Percentiles rank a stretch among this genome's conserved stretches.
Conservation (phyloP, 2,329 filamentous ascomycete genomes). For the Fonsecaea nubica region DNA sequence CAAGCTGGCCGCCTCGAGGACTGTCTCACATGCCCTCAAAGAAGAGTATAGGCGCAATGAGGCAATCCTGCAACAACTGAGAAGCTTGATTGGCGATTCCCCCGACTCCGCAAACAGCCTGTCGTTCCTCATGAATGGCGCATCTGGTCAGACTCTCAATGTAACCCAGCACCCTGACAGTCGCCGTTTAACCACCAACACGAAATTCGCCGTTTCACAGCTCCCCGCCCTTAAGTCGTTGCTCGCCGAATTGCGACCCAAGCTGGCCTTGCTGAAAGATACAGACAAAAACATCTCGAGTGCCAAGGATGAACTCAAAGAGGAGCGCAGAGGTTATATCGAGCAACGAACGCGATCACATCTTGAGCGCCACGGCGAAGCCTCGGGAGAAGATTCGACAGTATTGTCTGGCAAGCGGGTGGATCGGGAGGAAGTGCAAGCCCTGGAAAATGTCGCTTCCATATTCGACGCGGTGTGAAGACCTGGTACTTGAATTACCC, state of each 20-base stretch:
- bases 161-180: slow-evolving; percentile 50
- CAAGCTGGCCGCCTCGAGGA: slow-evolving; percentile 78
- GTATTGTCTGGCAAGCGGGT: slow-evolving; percentile 32
- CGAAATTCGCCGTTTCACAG: slow-evolving; percentile 79
- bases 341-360: slow-evolving; percentile 79
- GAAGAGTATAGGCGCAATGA: slow-evolving; percentile 76
- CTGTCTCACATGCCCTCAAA: slow-evolving; percentile 72
- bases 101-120: slow-evolving; percentile 49
- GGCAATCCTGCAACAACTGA: slow-evolving; percentile 70
- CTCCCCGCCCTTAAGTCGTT: slow-evolving; percentile 77
- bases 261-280: slow-evolving; percentile 57
- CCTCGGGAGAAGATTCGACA: slow-evolving; percentile 20
- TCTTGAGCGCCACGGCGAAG: slow-evolving; percentile 63
- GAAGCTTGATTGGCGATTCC: slow-evolving; percentile 56
- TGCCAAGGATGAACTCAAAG: slow-evolving; percentile 63
- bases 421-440: slow-evolving; percentile 39
- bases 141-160: slow-evolving; percentile 55
- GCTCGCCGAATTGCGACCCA: slow-evolving; percentile 70
- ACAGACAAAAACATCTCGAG: slow-evolving; percentile 44
- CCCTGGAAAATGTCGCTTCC: slow-evolving; percentile 40
- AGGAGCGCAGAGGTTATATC: slow-evolving; percentile 80
- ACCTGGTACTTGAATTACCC: not conserved
- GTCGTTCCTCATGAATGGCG: slow-evolving; percentile 63
- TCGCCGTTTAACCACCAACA: slow-evolving; percentile 54
- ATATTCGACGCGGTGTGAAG: slow-evolving; percentile 38